Percentiles rank a stretch among this genome's conserved stretches.
Conservation (phyloP, 345 rosid genomes). For the Reutealis trisperma region DNA sequence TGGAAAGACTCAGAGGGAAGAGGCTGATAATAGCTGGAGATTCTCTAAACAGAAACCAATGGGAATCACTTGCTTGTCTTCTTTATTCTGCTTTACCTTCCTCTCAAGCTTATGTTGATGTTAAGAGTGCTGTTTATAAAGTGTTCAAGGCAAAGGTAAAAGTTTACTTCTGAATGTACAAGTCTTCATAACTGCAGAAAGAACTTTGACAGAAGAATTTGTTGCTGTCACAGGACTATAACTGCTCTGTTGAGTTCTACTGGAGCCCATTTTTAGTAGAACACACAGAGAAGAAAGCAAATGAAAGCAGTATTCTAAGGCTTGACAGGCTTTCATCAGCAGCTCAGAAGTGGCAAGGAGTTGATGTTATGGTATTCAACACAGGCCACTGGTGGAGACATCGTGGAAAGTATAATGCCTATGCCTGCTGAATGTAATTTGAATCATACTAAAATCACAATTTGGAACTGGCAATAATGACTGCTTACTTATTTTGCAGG, state of each 20-base stretch:
- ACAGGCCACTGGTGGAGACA: constrained; percentile 61
- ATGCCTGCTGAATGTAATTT: neutral
- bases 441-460: neutral
- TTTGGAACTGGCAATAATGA: neutral
- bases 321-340: constrained; percentile 39
- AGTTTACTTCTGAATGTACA: neutral
- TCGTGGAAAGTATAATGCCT: neutral
- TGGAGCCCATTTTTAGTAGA: constrained; percentile 54
- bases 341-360: constrained; percentile 42
- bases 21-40: constrained; percentile 55
- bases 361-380: constrained; percentile 54
- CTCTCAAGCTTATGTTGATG: constrained; percentile 27
- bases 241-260: constrained; percentile 49
- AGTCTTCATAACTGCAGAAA: neutral
- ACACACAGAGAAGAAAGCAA: constrained; percentile 20
- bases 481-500: constrained; percentile 29
- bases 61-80: constrained; percentile 61
- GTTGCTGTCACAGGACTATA: constrained; percentile 36
- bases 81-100: constrained; percentile 46
- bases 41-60: constrained; percentile 58
- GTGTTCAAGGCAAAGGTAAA: constrained; percentile 45
- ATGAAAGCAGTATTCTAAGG: constrained; percentile 35
- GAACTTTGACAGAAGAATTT: neutral
- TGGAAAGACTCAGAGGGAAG: constrained; percentile 52
- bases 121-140: constrained; percentile 15